Evolutionary conservation across 208 protist genomes (phyloP), one percentile per base, ranked within the genome.

Genomic region (Balamuthia mandrillaris): DNA sequence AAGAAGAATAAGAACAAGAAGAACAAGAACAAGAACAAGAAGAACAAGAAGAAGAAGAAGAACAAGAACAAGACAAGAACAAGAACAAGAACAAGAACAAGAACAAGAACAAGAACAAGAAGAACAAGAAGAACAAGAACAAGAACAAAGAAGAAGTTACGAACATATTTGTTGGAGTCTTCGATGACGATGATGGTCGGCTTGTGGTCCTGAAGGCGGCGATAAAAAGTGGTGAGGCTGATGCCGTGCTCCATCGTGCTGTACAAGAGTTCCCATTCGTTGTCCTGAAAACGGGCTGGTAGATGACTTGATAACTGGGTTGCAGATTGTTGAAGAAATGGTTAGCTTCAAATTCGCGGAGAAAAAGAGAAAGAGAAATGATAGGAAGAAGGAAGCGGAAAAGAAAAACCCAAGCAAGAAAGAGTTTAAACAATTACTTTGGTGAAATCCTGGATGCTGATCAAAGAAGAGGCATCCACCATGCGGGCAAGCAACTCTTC

Each of bases 241-340:
- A 77, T 77, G 42, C 68, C 68, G 68, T 77, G 68, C 24, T 77
- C 68, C 68, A 77, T 77, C 9, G 68, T 77, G 68, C 68, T 77
- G 68, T 77, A 77, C 24, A 77, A 33, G 44, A 77, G 42, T 21
- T 54, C 24, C 68, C 68, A 77, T 18, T 77, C 68, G 7, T 45
- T 41, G 24, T 58, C 24, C 68, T 77, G 68, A 18, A 77, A 77
- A 10, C 68, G 68, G 3, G 68, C 16, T 4, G 68, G 68, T 9
- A 77, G 68, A n/a, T 54, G 29, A 24, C 21, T 6, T 12, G 56
- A 41, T 2, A 77, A 29, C 68, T 77, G 24, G 12, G 7, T 4
- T 16, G 2, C 31, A 3, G 10, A 37, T 0, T 27, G 45, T 45
- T 70, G 24, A 44, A 70, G 21, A 24, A 70, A 12, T 44, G 5